These are phyloP conservation scores for Fusarium napiforme DNA, from an alignment of 2,329 filamentous ascomycete genomes.

Conservation along the genomic window DNA sequence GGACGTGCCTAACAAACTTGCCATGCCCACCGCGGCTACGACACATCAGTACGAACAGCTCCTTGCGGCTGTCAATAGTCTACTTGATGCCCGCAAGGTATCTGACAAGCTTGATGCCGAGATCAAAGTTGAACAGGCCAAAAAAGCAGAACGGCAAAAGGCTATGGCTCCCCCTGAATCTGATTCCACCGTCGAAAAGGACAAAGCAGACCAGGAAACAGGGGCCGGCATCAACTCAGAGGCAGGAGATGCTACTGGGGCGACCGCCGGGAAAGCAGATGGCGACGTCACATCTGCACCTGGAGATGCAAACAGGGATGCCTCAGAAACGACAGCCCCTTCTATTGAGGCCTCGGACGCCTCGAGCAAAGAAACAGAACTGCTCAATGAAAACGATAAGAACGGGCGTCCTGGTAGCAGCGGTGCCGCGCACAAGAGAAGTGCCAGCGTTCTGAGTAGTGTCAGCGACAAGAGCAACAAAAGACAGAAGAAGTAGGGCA, in stretches of 20 bases:
- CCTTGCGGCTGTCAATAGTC: conserved; percentile 71
- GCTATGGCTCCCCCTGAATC: conserved; percentile 29
- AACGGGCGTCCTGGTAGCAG: conserved; percentile 52
- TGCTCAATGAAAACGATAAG: conserved; percentile 44
- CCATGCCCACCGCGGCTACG: conserved; percentile 79
- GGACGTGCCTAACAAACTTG: conserved; percentile 74
- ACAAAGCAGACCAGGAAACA: conserved; percentile 12
- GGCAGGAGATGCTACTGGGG: conserved; percentile 2
- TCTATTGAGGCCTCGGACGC: conserved; percentile 21
- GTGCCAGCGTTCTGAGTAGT: conserved; percentile 81
- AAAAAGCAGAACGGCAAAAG: conserved; percentile 65
- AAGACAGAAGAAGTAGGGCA: conserved; percentile 62
- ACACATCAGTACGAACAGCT: conserved; percentile 78
- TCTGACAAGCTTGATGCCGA: conserved; percentile 81
- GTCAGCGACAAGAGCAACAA: conserved; percentile 72
- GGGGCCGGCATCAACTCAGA: conserved; percentile 26
- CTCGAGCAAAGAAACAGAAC: conserved; percentile 29
- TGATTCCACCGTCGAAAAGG: conserved; percentile 35
- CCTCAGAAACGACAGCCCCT: conserved; percentile 11
- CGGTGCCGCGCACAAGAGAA: conserved; percentile 73
- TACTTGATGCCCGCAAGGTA: conserved; percentile 80
- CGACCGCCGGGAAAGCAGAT: conserved; percentile 24
- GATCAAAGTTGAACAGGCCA: conserved; percentile 68
- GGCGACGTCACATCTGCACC: conserved; percentile 6
- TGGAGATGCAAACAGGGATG: conserved; percentile 37